Base-by-base conservation (phyloP, 2,329 filamentous ascomycete species). In the Harringtonia lauricola region DNA sequence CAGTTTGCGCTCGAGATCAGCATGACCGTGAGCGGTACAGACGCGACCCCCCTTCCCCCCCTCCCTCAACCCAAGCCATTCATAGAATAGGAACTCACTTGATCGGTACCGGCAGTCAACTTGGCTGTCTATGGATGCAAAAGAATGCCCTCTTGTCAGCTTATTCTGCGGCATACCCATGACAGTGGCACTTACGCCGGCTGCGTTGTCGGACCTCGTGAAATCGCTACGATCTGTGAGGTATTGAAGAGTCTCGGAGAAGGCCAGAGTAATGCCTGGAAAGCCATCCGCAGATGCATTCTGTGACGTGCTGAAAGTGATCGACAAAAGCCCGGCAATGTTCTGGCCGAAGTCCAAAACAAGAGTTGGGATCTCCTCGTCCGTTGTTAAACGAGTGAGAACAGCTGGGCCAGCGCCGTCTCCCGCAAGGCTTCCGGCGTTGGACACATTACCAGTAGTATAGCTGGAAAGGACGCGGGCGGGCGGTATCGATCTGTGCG, bases 341-440 rank as follows among this genome's bases (percentile, higher is more conserved):
- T 71, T 70, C 41, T 65, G 62, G 1, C 70, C 70, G 52, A 71
- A 72, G 49, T 73, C 70, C n/a, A 72, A 50, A 14, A 71, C 63
- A 9, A 72, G 51, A 2, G 57, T 57, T 1, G 68, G 65, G 0
- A 54, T 43, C 4, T 55, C 49, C 7, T 54, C 46, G 5, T 43
- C 37, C 4, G 39, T n/a, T 0, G 37, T 37, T 1, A n/a, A 21
- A 6, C 60, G 57, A 3, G 44, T 55, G 30, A 70, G 53, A 0
- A 63, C 51, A 1, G 64, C 62, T 4, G 57, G 43, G 14, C 47
- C 47, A 4, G 51, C 51, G 7, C 55, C 55, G 4, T 31, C 29
- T 3, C 45, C 47, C 14, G 60, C 43, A 4, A 70, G 48, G 1
- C 58, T 61, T 6, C 59, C 52, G 2, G 63, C 52, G 49, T 68